phyloP scores from a whole-genome alignment of 2,329 filamentous ascomycete genomes.

The Chrysoporthe deuterocubensis region DNA sequence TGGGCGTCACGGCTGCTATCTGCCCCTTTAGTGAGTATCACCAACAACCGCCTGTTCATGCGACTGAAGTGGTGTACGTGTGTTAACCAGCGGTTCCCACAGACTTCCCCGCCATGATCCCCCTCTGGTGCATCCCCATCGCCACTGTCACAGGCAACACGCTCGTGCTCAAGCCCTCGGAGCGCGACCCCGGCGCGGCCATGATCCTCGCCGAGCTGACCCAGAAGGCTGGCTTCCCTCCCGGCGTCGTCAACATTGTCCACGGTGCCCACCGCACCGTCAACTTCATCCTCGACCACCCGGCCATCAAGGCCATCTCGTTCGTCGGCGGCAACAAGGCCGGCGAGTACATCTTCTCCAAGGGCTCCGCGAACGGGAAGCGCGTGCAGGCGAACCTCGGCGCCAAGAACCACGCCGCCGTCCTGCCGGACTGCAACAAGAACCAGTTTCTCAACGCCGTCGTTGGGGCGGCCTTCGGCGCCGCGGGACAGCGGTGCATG shows the following conservation, averaged over 20 bases:
- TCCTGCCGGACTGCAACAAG: constrained; percentile 87
- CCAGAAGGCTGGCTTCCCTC: constrained; percentile 79
- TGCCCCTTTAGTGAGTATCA: constrained; percentile 77
- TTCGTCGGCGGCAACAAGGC: constrained; percentile 89
- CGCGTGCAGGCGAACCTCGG: constrained; percentile 86
- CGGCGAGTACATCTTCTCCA: constrained; percentile 82
- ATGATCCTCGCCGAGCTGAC: constrained; percentile 85
- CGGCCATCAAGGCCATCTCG: constrained; percentile 82
- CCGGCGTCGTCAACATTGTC: constrained; percentile 81
- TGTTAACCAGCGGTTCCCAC: constrained; percentile 2
- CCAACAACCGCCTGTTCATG: constrained; percentile 5
- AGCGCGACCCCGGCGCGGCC: constrained; percentile 80
- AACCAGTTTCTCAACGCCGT: constrained; percentile 87
- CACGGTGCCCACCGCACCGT: constrained; percentile 82
- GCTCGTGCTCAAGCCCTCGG: constrained; percentile 82
- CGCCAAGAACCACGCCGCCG: constrained; percentile 86
- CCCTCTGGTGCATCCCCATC: constrained; percentile 87
- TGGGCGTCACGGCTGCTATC: constrained; percentile 81
- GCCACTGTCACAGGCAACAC: constrained; percentile 85
- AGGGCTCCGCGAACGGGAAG: constrained; percentile 83
- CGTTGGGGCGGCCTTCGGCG: constrained; percentile 81
- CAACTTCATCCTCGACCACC: constrained; percentile 85
- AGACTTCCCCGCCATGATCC: constrained; percentile 94
- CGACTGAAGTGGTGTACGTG: not conserved
- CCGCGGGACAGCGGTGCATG: constrained; percentile 86